phyloP scores from a whole-genome alignment of 192 early-diverging fungal species.

The Entomortierella parvispora region DNA sequence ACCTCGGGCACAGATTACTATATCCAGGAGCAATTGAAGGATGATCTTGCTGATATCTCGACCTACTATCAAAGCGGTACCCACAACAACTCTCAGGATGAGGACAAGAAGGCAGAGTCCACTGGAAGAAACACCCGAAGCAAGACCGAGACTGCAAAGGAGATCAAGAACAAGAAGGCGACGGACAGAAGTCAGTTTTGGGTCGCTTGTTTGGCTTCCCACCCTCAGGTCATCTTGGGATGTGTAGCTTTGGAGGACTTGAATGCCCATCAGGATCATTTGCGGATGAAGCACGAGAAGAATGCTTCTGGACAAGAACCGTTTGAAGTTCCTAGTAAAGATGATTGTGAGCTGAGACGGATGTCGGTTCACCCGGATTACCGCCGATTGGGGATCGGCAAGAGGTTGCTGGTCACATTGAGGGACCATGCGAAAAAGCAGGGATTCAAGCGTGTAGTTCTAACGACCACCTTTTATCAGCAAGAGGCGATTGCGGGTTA shows the following conservation, averaged over 20 bases:
- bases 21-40: slow-evolving; percentile 9
- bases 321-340: slow-evolving; percentile 3
- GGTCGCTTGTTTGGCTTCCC: slow-evolving; percentile 37
- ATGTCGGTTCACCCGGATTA: slow-evolving; percentile 36
- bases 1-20: not conserved
- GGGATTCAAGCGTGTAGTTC: slow-evolving; percentile 14
- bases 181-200: slow-evolving; percentile 38
- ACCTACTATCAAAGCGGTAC: slow-evolving; percentile 24
- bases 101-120: too few relatives aligned
- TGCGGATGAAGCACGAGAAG: slow-evolving; percentile 16
- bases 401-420: slow-evolving; percentile 16
- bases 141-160: not conserved
- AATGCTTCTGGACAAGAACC: not conserved
- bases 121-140: not conserved
- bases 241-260: slow-evolving; percentile 38
- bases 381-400: slow-evolving; percentile 34
- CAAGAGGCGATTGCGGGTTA: slow-evolving; percentile 15
- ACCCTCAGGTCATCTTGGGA: slow-evolving; percentile 41
- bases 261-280: not conserved
- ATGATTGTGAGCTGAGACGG: slow-evolving; percentile 22
- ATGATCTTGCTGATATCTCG: slow-evolving; percentile 34
- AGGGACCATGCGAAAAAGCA: slow-evolving; percentile 15
- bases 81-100: not conserved
- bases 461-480: slow-evolving; percentile 18
- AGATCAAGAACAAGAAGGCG: too few relatives aligned